Base-by-base conservation (phyloP, 2,329 filamentous ascomycete species). In the Pseudocercospora eumusae region DNA sequence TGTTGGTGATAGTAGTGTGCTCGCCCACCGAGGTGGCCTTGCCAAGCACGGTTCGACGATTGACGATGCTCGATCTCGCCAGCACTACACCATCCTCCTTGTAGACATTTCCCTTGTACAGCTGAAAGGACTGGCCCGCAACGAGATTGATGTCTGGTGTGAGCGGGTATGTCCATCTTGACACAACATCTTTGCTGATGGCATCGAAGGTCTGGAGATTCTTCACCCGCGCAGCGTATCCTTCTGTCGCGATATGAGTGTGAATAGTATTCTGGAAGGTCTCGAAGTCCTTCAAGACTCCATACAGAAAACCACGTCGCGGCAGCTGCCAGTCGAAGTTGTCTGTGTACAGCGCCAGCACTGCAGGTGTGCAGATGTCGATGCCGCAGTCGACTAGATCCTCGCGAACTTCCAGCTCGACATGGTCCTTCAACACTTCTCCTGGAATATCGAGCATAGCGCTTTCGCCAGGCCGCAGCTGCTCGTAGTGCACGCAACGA, bases 231-330 rank as follows among this genome's bases (percentile, higher is more conserved):
- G 93, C 92, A 1, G 92, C 91, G 73, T 98, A 99, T 62, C 91
- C 87, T 56, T 92, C 86, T 36, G 87, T 84, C 49, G 96, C 81
- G 66, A 98, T 88, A 70, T 98, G 90, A 2, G 92, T 89, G 75
- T 97, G 92, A 57, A 99, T 91, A n/a, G 92, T 92, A 80, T 98
- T 96, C 62, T 93, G 93, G 75, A 98, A 98, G 60, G 98, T 82
- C 74, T 99, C 95, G 80, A 92, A 96, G 75, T 99, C 95, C 79
- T 97, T 97, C 58, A 99, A 80, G 1, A 98, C 92, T 62, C 93
- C 93, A 74, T 93, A 91, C 36, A 99, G 78, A 71, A 96, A 97
- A 71, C 96, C 92, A 70, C 88, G 89, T 59, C 93, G 86, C 1
- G 93, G 92, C 7, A 92, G 84, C 75, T 97, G 92, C 75, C 96